These are phyloP conservation scores for Westerdykella aurantiaca DNA, from an alignment of 2,329 filamentous ascomycete genomes.

Conservation along the genomic window DNA sequence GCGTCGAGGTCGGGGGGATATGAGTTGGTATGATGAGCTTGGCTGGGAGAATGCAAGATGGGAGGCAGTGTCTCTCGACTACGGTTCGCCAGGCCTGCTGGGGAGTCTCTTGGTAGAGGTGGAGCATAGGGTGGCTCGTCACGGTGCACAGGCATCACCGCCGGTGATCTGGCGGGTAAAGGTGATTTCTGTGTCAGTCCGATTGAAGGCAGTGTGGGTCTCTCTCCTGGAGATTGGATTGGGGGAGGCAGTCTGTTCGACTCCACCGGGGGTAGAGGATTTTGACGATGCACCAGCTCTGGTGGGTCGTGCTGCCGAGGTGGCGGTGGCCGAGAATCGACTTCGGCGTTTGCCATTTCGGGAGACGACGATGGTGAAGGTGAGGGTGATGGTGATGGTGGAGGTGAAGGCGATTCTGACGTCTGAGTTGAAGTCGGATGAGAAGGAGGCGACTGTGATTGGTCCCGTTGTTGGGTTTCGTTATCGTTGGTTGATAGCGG, in stretches of 20 bases:
- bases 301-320: not conserved
- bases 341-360: not conserved
- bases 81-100: constrained; percentile 10
- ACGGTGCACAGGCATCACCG: constrained; percentile 10
- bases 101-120: constrained; percentile 10
- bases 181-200: constrained; percentile 13
- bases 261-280: constrained; percentile 16
- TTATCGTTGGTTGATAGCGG: not conserved
- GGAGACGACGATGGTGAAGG: constrained; percentile 1
- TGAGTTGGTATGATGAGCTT: constrained; percentile 16
- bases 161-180: constrained; percentile 12
- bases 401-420: not conserved
- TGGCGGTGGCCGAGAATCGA: constrained; percentile 1
- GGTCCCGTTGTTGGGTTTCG: too few species aligned
- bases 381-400: constrained; percentile 11
- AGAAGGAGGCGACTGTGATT: constrained; percentile 3
- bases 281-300: constrained; percentile 2
- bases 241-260: constrained; percentile 13
- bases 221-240: constrained; percentile 15
- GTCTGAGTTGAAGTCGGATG: constrained; percentile 13
- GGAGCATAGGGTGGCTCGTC: constrained; percentile 13
- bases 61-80: constrained; percentile 11
- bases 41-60: constrained; percentile 17
- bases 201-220: constrained; percentile 7
- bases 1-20: constrained; percentile 32